phyloP scores from a whole-genome alignment of 331 rosid species.

The Prunus yedoensis region DNA sequence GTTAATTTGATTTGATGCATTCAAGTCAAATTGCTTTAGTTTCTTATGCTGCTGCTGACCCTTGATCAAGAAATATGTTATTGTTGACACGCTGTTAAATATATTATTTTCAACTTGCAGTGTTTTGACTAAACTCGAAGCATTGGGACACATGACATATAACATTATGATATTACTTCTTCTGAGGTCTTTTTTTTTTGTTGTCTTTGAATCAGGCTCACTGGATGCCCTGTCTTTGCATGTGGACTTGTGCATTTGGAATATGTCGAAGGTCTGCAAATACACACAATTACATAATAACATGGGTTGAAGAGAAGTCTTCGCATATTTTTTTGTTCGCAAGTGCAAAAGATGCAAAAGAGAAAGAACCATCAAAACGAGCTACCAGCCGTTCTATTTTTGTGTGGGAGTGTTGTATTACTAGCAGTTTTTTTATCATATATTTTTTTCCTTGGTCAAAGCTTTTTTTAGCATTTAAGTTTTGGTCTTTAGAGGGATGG shows the following conservation, averaged over 20 bases:
- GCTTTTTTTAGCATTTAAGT: no score
- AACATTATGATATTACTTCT: not conserved
- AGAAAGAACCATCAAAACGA: not conserved
- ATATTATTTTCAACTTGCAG: conserved; percentile 1
- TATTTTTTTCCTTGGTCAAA: not conserved
- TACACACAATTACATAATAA: not conserved
- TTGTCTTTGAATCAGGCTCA: not conserved
- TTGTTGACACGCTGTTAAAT: not conserved
- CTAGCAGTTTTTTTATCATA: not conserved
- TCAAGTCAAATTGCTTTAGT: not conserved
- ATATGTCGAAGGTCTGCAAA: not conserved
- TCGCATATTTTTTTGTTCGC: not conserved
- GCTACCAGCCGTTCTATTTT: not conserved
- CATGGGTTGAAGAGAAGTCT: not conserved
- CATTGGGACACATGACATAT: not conserved
- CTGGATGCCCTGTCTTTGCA: not conserved
- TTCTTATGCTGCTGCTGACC: not conserved
- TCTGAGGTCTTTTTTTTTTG: not conserved
- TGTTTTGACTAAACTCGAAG: not conserved
- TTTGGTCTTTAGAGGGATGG: not conserved
- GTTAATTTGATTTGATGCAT: not conserved
- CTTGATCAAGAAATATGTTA: not conserved
- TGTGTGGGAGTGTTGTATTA: not conserved
- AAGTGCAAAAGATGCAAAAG: not conserved
- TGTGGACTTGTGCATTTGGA: not conserved